Percentiles rank a stretch among this genome's conserved stretches.
These are phyloP conservation scores for Rhynchosporium secalis DNA, from an alignment of 2,329 filamentous ascomycete species.

Conservation along the genomic window DNA sequence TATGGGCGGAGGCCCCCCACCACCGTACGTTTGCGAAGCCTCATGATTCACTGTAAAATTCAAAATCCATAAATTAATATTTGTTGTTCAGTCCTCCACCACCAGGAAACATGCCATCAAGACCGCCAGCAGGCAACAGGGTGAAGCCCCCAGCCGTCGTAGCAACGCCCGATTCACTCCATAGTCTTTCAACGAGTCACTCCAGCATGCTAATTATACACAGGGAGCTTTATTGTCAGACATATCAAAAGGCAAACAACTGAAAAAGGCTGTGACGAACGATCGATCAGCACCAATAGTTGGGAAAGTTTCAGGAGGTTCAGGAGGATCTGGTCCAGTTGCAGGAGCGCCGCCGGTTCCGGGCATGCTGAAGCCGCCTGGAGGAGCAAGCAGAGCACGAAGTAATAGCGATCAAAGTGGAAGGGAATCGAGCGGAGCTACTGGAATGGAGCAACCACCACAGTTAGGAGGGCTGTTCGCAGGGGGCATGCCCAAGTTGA, in stretches of 20 bases:
- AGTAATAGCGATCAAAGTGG: constrained; percentile 79
- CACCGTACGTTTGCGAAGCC: constrained; percentile 45
- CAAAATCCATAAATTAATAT: not conserved
- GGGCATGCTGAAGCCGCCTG: constrained; percentile 69
- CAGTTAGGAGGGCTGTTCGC: constrained; percentile 88
- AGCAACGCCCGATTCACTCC: constrained; percentile 26
- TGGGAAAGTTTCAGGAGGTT: constrained; percentile 49
- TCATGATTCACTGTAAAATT: not conserved
- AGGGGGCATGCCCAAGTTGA: constrained; percentile 92
- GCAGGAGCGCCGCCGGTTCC: constrained; percentile 83
- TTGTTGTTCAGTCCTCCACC: constrained; percentile 55
- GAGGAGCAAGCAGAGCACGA: constrained; percentile 65
- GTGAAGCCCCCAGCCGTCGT: constrained; percentile 50
- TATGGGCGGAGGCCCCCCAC: constrained; percentile 58
- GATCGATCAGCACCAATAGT: constrained; percentile 84
- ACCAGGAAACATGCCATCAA: constrained; percentile 54
- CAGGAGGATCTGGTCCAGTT: constrained; percentile 56
- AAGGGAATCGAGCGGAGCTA: constrained; percentile 44
- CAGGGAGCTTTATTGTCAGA: constrained; percentile 86
- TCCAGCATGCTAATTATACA: constrained; percentile 32
- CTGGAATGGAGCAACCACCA: constrained; percentile 61
- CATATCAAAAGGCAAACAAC: constrained; percentile 74
- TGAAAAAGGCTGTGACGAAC: constrained; percentile 89
- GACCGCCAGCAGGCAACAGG: constrained; percentile 60
- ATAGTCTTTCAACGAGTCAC: constrained; percentile 30